Evolutionary conservation across 768 basidiomycete genomes (phyloP).

Genomic region (Pisolithus tinctorius): DNA sequence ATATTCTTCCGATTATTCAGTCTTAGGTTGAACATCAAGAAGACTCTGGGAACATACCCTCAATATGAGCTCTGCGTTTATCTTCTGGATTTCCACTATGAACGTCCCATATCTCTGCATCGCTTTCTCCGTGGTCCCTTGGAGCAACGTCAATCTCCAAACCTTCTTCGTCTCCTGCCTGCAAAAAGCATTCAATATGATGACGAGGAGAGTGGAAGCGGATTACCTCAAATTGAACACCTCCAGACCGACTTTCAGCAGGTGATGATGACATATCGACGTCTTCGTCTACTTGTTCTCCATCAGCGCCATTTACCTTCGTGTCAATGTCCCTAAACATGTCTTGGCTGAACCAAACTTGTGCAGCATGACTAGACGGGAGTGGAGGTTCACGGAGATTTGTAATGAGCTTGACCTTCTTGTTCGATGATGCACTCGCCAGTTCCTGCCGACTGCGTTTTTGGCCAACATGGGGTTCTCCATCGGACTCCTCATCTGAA

Average conservation of each 20-base stretch:
- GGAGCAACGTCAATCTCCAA: constrained; percentile 77
- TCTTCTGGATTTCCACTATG: constrained; percentile 72
- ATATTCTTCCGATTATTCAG: constrained; percentile 44
- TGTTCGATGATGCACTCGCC: constrained; percentile 25
- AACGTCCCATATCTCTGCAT: constrained; percentile 73
- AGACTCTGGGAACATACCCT: constrained; percentile 41
- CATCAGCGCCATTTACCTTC: constrained; percentile 26
- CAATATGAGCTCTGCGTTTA: constrained; percentile 54
- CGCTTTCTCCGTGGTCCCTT: constrained; percentile 48
- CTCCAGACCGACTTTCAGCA: constrained; percentile 27
- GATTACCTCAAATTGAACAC: constrained; percentile 22
- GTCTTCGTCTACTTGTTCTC: constrained; percentile 9
- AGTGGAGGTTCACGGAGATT: constrained; percentile 33
- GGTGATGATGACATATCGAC: constrained; percentile 22
- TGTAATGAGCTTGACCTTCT: constrained; percentile 48
- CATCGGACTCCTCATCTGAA: constrained; percentile 47
- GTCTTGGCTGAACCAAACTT: constrained; percentile 95
- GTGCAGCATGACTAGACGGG: constrained; percentile 48
- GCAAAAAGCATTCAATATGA: constrained; percentile 9
- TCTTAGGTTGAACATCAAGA: background rate
- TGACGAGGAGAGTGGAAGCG: background rate
- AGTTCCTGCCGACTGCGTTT: constrained; percentile 38
- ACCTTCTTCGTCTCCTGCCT: constrained; percentile 32
- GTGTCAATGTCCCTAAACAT: constrained; percentile 59
- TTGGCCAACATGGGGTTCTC: constrained; percentile 22